These are phyloP conservation scores for Cordyceps tenuipes DNA, from an alignment of 2,329 filamentous ascomycete species.

Conservation along the genomic window DNA sequence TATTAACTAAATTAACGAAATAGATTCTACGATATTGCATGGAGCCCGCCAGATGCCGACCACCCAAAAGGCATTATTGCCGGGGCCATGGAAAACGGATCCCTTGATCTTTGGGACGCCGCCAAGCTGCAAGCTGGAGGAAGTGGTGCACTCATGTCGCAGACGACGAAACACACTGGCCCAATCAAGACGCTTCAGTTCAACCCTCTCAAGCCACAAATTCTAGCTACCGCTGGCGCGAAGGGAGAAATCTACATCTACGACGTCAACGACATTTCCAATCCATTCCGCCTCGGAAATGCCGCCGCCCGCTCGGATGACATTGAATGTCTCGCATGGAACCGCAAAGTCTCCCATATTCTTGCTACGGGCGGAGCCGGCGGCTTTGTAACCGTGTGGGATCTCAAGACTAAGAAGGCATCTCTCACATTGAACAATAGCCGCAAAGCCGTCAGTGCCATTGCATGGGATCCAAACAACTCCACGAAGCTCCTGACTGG, in stretches of 20 bases:
- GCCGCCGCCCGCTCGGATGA: slow-evolving; percentile 85
- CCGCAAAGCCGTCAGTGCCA: slow-evolving; percentile 86
- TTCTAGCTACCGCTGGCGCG: slow-evolving; percentile 83
- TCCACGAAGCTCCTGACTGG: slow-evolving; percentile 91
- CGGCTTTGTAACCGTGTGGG: slow-evolving; percentile 97
- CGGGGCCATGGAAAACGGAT: slow-evolving; percentile 88
- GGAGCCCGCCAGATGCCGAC: slow-evolving; percentile 74
- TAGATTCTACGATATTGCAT: slow-evolving; percentile 96
- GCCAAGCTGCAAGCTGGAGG: slow-evolving; percentile 52
- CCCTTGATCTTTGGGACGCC: slow-evolving; percentile 89
- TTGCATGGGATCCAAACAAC: slow-evolving; percentile 95
- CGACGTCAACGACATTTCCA: slow-evolving; percentile 82
- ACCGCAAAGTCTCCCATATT: slow-evolving; percentile 95
- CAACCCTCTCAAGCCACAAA: slow-evolving; percentile 85
- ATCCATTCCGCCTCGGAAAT: slow-evolving; percentile 82
- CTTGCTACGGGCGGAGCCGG: slow-evolving; percentile 87
- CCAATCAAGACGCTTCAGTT: slow-evolving; percentile 93
- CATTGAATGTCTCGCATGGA: slow-evolving; percentile 96
- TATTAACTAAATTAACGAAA: neutral
- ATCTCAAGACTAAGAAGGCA: slow-evolving; percentile 95
- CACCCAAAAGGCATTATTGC: slow-evolving; percentile 84
- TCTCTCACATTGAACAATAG: slow-evolving; percentile 93
- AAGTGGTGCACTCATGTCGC: slow-evolving; percentile 71
- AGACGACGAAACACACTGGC: slow-evolving; percentile 82
- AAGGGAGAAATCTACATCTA: slow-evolving; percentile 97